Evolutionary conservation across 2,329 filamentous ascomycete species (phyloP).

Genomic region (Incumbomyces delicatus): DNA sequence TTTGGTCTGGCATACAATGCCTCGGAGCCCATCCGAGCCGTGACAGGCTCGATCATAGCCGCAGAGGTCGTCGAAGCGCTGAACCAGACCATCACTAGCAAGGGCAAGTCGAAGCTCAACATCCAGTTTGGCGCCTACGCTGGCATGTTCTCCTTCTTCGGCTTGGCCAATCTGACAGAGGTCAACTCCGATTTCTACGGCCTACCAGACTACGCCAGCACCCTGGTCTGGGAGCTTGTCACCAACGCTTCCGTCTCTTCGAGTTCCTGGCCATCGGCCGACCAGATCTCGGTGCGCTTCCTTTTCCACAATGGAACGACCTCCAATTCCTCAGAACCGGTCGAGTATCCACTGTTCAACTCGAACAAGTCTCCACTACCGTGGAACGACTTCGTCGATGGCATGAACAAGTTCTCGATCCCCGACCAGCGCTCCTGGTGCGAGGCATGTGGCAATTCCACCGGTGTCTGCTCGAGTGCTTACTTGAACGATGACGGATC

Average conservation of each 20-base stretch:
- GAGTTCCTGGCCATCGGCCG: conserved; percentile 32
- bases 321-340: conserved; percentile 33
- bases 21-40: conserved; percentile 36
- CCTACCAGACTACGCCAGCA: conserved; percentile 73
- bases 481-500: conserved; percentile 21
- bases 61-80: conserved; percentile 48
- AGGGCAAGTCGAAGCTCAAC: conserved; percentile 32
- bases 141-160: conserved; percentile 53
- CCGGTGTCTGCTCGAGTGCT: conserved; percentile 52
- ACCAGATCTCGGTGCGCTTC: conserved; percentile 51
- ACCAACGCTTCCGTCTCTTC: conserved; percentile 34
- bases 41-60: conserved; percentile 54
- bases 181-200: conserved; percentile 58
- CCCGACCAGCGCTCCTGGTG: conserved; percentile 62
- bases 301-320: conserved; percentile 54
- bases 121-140: conserved; percentile 55
- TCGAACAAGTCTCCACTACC: conserved; percentile 45
- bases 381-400: conserved; percentile 58
- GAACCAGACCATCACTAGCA: conserved; percentile 30
- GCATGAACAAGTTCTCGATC: conserved; percentile 59
- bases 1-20: conserved; percentile 74
- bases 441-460: conserved; percentile 60
- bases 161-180: conserved; percentile 42
- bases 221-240: conserved; percentile 68
- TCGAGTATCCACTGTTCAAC: conserved; percentile 52